A percentile compares a stretch with the other conserved stretches of the same genome.
These are phyloP conservation scores for Ustilago shanxiensis DNA, from an alignment of 1,284 basidiomycete species.

Conservation along the genomic window DNA sequence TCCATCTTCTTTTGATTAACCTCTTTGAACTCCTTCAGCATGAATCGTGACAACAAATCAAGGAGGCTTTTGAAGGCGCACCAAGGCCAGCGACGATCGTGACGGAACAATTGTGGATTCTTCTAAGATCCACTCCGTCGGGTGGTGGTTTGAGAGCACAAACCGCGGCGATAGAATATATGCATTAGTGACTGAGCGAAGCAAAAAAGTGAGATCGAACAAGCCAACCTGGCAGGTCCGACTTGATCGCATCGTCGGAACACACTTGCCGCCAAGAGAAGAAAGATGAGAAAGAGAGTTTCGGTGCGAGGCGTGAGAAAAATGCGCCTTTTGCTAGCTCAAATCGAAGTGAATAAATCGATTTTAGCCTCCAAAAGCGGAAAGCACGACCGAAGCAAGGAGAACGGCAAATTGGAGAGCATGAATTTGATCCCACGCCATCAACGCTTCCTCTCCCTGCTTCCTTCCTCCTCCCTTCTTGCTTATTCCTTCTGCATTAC, in stretches of 20 bases:
- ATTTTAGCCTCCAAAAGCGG: conserved; percentile 2
- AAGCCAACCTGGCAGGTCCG: not conserved
- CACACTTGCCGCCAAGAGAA: too few species aligned
- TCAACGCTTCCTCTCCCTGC: too few species aligned
- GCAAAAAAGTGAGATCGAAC: too few species aligned
- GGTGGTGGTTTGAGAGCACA: not conserved
- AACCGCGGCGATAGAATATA: not conserved
- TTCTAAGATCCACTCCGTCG: not conserved
- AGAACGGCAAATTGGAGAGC: not conserved
- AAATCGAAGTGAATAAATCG: not conserved
- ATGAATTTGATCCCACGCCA: conserved; percentile 3
- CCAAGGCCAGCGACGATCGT: not conserved
- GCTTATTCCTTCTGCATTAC: too few species aligned
- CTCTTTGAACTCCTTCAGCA: not conserved
- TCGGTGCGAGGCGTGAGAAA: conserved; percentile 1
- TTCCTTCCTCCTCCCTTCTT: too few species aligned
- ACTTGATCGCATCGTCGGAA: too few species aligned
- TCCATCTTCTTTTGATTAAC: not conserved
- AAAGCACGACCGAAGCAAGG: not conserved
- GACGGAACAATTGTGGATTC: too few species aligned
- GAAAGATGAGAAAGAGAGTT: not conserved
- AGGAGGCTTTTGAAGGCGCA: not conserved
- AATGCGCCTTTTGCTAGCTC: not conserved
- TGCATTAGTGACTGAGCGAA: too few species aligned
- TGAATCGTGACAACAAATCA: not conserved